Evolutionary conservation across 305 asterid genomes (phyloP).

Genomic region (Coffea humblotiana): DNA sequence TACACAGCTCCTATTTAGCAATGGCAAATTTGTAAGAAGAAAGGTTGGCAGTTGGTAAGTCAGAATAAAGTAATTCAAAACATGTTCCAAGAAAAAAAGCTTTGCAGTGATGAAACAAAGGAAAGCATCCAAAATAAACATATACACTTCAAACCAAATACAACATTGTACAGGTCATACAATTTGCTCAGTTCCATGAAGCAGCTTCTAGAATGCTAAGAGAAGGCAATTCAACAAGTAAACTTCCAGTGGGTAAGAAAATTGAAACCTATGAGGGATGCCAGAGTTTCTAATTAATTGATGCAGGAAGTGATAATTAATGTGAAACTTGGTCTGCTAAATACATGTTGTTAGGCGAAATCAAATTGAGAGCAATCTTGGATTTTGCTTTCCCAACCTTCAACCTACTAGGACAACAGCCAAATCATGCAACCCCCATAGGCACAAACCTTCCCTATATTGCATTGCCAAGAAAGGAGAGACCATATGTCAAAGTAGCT

Average conservation of each 20-base stretch:
- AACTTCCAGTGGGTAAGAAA: too few relatives aligned
- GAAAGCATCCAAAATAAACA: background rate
- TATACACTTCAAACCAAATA: background rate
- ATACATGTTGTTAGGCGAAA: background rate
- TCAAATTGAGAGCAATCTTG: background rate
- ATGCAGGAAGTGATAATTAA: too few relatives aligned
- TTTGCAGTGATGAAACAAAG: background rate
- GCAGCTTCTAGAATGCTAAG: background rate
- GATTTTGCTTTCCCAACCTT: background rate
- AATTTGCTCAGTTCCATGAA: background rate
- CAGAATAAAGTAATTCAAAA: background rate
- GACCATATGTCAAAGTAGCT: background rate
- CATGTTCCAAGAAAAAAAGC: background rate
- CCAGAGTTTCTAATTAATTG: too few relatives aligned
- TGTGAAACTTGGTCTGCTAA: too few relatives aligned
- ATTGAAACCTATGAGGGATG: too few relatives aligned
- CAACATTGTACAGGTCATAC: background rate
- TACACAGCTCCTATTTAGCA: constrained; percentile 74
- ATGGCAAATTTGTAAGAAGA: background rate
- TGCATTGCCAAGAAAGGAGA: background rate
- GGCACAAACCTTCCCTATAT: background rate
- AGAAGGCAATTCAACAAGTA: too few relatives aligned
- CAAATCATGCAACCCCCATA: background rate
- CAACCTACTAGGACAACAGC: background rate
- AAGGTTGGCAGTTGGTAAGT: background rate